Evolutionary conservation across 1,284 basidiomycete species (phyloP).

Genomic region (Leccinum olivaceoglutinosum): DNA sequence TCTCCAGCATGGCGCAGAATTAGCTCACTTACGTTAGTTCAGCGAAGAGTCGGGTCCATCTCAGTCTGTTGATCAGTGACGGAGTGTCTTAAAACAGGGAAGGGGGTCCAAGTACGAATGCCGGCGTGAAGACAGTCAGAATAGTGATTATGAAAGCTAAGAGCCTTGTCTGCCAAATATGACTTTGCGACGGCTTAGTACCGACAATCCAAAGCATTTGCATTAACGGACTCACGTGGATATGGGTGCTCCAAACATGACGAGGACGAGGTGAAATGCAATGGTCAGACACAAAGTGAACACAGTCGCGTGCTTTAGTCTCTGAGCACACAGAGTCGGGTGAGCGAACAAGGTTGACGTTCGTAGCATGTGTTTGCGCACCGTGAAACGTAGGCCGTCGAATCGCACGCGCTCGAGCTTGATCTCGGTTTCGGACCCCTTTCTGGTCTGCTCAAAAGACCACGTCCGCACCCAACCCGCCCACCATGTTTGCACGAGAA

Average conservation of each 20-base stretch:
- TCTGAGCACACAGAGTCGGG: slow-evolving; percentile 17
- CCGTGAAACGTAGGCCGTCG: slow-evolving; percentile 16
- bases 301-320: slow-evolving; percentile 42
- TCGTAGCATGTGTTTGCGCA: slow-evolving; percentile 30
- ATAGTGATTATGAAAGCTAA: slow-evolving; percentile 67
- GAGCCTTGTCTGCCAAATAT: slow-evolving; percentile 55
- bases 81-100: slow-evolving; percentile 37
- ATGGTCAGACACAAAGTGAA: slow-evolving; percentile 50
- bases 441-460: slow-evolving; percentile 35
- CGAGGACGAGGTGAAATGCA: slow-evolving; percentile 43
- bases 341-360: slow-evolving; percentile 4
- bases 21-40: slow-evolving; percentile 65
- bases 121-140: slow-evolving; percentile 62
- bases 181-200: slow-evolving; percentile 31
- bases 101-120: slow-evolving; percentile 69
- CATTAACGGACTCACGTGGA: slow-evolving; percentile 39
- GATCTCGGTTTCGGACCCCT: slow-evolving; percentile 32
- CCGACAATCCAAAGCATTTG: slow-evolving; percentile 1
- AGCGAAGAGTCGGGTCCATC: slow-evolving; percentile 75
- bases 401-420: slow-evolving; percentile 37
- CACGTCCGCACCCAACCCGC: slow-evolving; percentile 58
- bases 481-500: slow-evolving; percentile 70
- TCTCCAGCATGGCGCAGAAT: slow-evolving; percentile 1
- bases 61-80: slow-evolving; percentile 43
- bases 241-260: slow-evolving; percentile 77